phyloP scores from a whole-genome alignment of 2,329 filamentous ascomycete species.

The Fusarium longipes region DNA sequence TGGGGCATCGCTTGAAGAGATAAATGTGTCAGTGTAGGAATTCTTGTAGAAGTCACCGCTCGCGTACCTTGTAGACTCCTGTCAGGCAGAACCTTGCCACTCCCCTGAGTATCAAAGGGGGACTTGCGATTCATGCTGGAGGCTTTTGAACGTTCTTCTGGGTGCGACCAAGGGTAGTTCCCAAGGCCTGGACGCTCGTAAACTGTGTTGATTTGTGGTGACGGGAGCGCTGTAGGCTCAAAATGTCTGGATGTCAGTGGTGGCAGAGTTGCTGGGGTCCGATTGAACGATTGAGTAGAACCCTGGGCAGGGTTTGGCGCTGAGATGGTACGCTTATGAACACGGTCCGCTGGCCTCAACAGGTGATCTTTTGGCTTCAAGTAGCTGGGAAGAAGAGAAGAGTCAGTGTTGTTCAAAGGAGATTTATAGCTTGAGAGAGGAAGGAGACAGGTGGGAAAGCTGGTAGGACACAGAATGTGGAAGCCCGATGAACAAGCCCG shows the following conservation, averaged over 20 bases:
- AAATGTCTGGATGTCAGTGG: constrained; percentile 29
- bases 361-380: constrained; percentile 25
- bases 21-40: constrained; percentile 5
- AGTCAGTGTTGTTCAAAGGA: constrained; percentile 12
- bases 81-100: constrained; percentile 10
- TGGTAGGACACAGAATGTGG: constrained; percentile 4
- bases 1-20: constrained; percentile 9
- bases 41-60: background rate
- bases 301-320: constrained; percentile 58
- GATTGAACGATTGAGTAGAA: constrained; percentile 33
- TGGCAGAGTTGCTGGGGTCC: constrained; percentile 36
- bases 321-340: constrained; percentile 63
- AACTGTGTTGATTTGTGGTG: constrained; percentile 27
- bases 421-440: constrained; percentile 16
- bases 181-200: constrained; percentile 23
- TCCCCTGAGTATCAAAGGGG: constrained; percentile 19
- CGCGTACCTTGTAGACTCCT: constrained; percentile 24
- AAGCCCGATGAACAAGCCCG: constrained; percentile 4
- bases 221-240: constrained; percentile 28
- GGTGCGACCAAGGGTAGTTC: constrained; percentile 27
- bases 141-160: constrained; percentile 25
- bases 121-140: constrained; percentile 21
- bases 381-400: constrained; percentile 11
- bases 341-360: constrained; percentile 42
- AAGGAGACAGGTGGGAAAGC: background rate